Evolutionary conservation across 1,284 basidiomycete genomes (phyloP).

Genomic region (Ganoderma lucidum): DNA sequence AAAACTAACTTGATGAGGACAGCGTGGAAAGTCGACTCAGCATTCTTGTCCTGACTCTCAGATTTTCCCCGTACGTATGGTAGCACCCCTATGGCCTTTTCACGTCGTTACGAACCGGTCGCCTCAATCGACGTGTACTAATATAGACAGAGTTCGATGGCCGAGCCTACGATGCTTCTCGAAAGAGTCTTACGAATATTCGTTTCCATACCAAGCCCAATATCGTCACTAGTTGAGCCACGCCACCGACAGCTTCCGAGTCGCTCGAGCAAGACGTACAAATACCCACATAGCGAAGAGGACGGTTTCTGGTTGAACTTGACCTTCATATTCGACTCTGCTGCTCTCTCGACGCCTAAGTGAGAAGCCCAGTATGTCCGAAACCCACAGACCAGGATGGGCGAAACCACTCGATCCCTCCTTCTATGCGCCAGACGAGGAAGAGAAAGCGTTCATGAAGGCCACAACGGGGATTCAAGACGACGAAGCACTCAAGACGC

Average conservation of each 20-base stretch:
- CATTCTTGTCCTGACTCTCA: no score
- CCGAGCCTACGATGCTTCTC: neutral
- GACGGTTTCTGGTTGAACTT: neutral
- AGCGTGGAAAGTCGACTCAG: no score
- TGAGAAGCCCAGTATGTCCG: constrained; percentile 5
- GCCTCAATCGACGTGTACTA: neutral
- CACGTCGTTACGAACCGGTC: neutral
- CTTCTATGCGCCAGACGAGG: constrained; percentile 20
- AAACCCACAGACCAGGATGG: constrained; percentile 14
- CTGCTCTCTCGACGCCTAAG: neutral
- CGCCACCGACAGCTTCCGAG: neutral
- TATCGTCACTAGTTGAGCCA: neutral
- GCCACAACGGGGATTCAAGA: constrained; percentile 29
- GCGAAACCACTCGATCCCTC: constrained; percentile 18
- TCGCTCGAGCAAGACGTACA: neutral
- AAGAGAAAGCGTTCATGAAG: constrained; percentile 31
- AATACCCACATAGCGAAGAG: neutral
- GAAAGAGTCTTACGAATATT: neutral
- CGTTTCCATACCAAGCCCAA: neutral
- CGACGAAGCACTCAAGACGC: constrained; percentile 27
- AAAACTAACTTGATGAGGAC: no score
- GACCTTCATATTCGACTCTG: no score
- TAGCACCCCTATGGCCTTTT: no score
- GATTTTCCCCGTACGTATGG: no score
- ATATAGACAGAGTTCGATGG: neutral